Base-by-base conservation (phyloP, 257 asterid genomes). In the Ajuga chamaepitys region DNA sequence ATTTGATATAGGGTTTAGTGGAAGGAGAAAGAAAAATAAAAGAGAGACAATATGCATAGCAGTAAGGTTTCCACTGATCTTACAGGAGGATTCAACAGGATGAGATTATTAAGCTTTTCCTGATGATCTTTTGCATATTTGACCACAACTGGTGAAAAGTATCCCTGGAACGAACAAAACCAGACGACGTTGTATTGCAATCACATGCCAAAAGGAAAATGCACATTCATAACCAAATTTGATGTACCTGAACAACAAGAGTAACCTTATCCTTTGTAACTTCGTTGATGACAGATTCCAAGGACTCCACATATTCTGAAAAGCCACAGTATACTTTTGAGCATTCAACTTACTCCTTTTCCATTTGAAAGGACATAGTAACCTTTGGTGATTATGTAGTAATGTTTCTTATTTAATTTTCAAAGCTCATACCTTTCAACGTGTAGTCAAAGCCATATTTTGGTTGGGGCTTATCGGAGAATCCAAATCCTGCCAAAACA, bases 401-500 rank as follows among this genome's bases (percentile, higher is more conserved):
- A 9, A 67, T 58, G 28, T 24, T 11, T 20, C 10, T 50, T 14
- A 11, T 30, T 34, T 42, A 3, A 51, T 59, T 14, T 50, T 44
- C 26, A 34, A 64, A 58, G 67, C 18, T 46, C 64, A n/a, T 85
- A 85, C 98, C 97, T 71, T 81, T 86, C 73, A 92, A 62, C 18
- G 95, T 89, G 80, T 92, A 92, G 82, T 92, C 95, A 64, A 92
- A 92, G 44, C 96, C 98, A 59, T 85, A 92, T 74, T 66, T 84
- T 9, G 98, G 95, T 70, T 92, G 98, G 50, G 98, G 98, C 74
- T 89, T 89, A 53, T 92, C 98, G 16, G 98, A 92, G 83, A 89
- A 89, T 74, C 98, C 98, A 82, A 92, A 92, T 72, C 98, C 98
- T 92, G 82, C 52, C 68, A 72, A 35, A 69, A 16, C 30, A 67